These are phyloP conservation scores for Fusarium tuaranense DNA, from an alignment of 2,329 filamentous ascomycete genomes.

Conservation along the genomic window DNA sequence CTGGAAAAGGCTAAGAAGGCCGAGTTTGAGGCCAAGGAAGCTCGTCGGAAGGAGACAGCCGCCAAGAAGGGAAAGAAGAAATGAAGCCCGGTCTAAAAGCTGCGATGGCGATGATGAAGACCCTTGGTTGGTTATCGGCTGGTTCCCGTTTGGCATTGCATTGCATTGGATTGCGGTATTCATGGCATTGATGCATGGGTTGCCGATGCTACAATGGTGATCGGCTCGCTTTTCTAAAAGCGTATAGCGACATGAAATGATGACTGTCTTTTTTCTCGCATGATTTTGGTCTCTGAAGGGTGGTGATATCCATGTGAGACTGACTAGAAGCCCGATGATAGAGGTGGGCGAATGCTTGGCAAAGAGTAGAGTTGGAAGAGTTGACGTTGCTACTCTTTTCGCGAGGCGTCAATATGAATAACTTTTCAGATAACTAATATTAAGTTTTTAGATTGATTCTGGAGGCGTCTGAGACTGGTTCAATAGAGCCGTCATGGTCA, in stretches of 20 bases:
- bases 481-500: neutral
- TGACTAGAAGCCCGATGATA: neutral
- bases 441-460: neutral
- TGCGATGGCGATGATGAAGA: slow-evolving; percentile 1
- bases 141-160: neutral
- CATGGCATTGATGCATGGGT: neutral
- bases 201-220: neutral
- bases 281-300: neutral
- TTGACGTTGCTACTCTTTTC: neutral
- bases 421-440: neutral
- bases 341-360: neutral
- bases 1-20: slow-evolving; percentile 60
- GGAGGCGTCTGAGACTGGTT: neutral
- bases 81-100: slow-evolving; percentile 35
- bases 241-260: neutral
- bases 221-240: neutral
- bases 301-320: neutral
- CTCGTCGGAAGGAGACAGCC: slow-evolving; percentile 64
- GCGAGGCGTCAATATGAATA: neutral
- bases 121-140: neutral
- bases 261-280: neutral
- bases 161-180: neutral
- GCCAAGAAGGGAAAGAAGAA: slow-evolving; percentile 64
- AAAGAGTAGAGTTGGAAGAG: neutral
- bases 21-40: slow-evolving; percentile 67